Conservation (phyloP, 2,329 filamentous ascomycete species). For the Penicillium sp. region DNA sequence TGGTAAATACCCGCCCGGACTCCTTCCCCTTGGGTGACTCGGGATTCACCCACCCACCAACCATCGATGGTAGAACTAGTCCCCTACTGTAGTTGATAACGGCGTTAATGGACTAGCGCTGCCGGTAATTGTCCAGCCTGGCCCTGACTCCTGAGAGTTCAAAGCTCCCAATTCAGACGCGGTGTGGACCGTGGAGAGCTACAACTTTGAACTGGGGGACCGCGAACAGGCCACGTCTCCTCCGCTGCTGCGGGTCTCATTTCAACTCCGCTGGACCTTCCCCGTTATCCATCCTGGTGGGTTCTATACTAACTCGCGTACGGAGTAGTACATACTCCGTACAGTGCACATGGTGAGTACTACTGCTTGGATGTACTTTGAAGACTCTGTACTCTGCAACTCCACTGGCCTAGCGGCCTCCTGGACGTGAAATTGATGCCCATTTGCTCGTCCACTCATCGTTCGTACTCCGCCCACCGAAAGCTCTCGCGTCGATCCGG, state of each 20-base stretch:
- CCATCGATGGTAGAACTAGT: not conserved
- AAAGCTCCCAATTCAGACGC: conserved; percentile 10
- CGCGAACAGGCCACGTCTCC: conserved; percentile 32
- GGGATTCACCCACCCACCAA: not conserved
- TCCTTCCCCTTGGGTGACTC: not conserved
- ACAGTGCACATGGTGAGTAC: not conserved
- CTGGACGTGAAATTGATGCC: not conserved
- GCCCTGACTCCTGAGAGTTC: not conserved
- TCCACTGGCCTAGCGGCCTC: not conserved
- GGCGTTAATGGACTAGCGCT: not conserved
- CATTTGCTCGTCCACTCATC: not conserved
- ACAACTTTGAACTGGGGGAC: not conserved
- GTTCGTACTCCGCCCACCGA: not conserved
- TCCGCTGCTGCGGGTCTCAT: conserved; percentile 11
- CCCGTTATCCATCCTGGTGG: not conserved
- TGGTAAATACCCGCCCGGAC: not conserved
- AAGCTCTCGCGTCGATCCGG: conserved; percentile 21
- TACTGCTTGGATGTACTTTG: not conserved
- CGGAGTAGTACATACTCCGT: too few relatives aligned
- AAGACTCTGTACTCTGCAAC: not conserved
- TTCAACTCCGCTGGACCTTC: conserved; percentile 6
- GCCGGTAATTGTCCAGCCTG: not conserved
- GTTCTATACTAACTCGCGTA: not conserved
- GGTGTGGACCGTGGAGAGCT: conserved; percentile 10
- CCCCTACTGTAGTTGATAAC: not conserved